These are phyloP conservation scores for Melaleuca quinquenervia DNA, from an alignment of 345 rosid species.

Conservation along the genomic window DNA sequence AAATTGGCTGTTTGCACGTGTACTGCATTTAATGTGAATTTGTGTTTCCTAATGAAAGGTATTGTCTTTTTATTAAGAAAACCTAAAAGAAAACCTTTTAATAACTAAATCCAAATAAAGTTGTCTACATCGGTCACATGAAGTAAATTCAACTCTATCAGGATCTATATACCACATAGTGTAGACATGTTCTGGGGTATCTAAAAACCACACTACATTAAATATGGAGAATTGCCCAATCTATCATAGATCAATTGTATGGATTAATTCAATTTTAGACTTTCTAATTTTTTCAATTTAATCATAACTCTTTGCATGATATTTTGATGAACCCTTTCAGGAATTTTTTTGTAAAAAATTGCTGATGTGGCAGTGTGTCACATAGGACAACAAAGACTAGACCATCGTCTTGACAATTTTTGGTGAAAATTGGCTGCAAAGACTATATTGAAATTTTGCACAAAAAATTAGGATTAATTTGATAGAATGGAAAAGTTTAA, in stretches of 20 bases:
- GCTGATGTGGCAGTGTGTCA: background rate
- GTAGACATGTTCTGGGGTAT: background rate
- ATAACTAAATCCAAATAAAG: background rate
- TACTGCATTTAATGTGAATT: background rate
- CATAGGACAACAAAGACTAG: background rate
- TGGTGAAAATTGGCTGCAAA: rapidly evolving
- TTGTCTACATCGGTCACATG: background rate
- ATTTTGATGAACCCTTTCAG: background rate
- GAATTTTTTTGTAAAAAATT: no score
- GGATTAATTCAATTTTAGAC: no score
- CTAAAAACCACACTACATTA: background rate
- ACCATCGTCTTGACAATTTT: background rate
- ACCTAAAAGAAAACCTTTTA: background rate
- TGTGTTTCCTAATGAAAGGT: background rate
- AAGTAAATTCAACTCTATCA: background rate
- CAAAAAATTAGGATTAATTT: background rate
- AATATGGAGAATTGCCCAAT: background rate
- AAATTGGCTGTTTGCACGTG: background rate
- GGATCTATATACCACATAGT: background rate
- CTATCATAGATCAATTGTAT: background rate
- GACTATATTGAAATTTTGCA: background rate
- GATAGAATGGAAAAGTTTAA: background rate
- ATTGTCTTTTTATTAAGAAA: background rate
- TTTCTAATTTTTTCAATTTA: background rate
- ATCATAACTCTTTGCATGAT: background rate